A percentile compares a stretch with the other conserved stretches of the same genome.
Evolutionary conservation across 1,139 yeast species (phyloP).

Genomic region (Hyphopichia wangnamkhiaoensis): DNA sequence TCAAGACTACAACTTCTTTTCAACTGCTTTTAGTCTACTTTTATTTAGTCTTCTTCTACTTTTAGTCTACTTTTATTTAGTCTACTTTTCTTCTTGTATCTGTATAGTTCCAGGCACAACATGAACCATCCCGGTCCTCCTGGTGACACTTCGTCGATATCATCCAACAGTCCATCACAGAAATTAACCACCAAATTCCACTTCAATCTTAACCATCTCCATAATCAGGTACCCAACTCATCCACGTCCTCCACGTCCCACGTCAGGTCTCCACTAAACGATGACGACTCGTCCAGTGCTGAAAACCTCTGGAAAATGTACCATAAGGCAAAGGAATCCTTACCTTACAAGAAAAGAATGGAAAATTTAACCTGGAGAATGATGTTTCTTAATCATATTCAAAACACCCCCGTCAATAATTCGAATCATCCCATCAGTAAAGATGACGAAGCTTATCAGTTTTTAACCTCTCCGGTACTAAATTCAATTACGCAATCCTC

Average conservation of each 20-base stretch:
- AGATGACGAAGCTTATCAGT: constrained; percentile 2
- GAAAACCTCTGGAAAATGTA: constrained; percentile 80
- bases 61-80: too few species aligned
- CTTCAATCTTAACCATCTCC: not conserved
- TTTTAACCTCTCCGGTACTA: constrained; percentile 12
- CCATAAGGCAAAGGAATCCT: constrained; percentile 70
- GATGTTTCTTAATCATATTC: constrained; percentile 59
- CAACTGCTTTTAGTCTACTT: too few species aligned
- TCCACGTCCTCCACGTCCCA: not conserved
- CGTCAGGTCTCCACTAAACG: not conserved
- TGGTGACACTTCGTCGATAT: not conserved
- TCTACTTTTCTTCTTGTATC: too few species aligned
- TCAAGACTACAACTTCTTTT: too few species aligned
- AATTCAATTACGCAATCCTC: constrained; percentile 3
- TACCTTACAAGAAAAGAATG: constrained; percentile 75
- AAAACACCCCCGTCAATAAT: constrained; percentile 8
- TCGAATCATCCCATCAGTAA: constrained; percentile 11
- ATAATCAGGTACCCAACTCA: not conserved
- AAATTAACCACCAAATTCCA: constrained; percentile 3
- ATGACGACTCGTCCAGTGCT: constrained; percentile 22
- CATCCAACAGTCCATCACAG: not conserved
- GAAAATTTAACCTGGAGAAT: constrained; percentile 85
- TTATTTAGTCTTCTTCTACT: too few species aligned
- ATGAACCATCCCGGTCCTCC: not conserved
- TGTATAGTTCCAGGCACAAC: too few species aligned